Evolutionary conservation across 352 stramenopile genomes (phyloP), one percentile per base, ranked within the genome.

Genomic region (Detonula confervacea): DNA sequence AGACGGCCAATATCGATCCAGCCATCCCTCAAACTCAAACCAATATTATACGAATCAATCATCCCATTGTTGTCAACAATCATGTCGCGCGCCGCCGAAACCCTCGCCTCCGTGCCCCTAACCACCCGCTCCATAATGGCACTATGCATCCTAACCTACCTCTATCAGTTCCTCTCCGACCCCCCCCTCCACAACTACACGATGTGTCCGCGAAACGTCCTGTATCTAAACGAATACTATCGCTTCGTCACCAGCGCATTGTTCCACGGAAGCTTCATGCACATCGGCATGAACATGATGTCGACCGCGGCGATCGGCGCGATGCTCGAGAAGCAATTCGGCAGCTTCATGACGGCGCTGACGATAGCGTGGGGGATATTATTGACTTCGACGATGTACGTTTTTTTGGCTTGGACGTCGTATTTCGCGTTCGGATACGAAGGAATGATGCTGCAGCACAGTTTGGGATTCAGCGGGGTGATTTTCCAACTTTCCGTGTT

Each of bases 281-380:
- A 96, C 57, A 91, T 95, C 63, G 86, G 55, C 2, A 91, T 95
- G 76, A 95, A 95, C 67, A 92, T 95, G 89, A 77, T 91, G 51
- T 91, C 83, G 3, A 87, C 86, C 0, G 75, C 82, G 14, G 77
- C 76, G 0, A 86, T 95, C 37, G 78, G 86, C 11, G 66, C 52
- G 1, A 54, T 77, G 16, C 60, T 95, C 9, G 91, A 95, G 70
- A 82, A 83, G 39, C 56, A 55, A 44, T 25, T 92, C 47, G 91
- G 91, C n/a, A 93, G 90, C 1, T 49, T 92, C 12, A 56, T 39
- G 1, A 81, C 87, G 22, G 33, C 81, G 7, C 24, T 90, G 5
- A 81, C 83, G 2, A 89, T 90, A 3, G 46, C 90, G n/a, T 88
- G 75, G 79, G 71, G 86, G 0, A 87, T 92, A 27, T 25, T 93